These are phyloP conservation scores for Zostera marina DNA, from an alignment of 116 monocot species.

Conservation along the genomic window DNA sequence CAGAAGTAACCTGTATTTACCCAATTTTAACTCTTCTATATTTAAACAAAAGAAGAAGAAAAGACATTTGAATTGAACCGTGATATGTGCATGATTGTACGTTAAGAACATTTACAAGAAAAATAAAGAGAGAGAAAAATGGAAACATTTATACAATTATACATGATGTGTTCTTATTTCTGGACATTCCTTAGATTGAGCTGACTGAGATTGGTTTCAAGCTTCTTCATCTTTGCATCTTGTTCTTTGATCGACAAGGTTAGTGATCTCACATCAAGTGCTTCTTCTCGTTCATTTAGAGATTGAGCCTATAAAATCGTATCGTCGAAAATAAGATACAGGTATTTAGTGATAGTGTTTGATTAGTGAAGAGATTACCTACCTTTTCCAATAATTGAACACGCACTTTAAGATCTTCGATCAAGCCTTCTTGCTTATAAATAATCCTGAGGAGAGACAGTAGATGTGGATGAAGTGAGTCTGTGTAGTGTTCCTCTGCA, in stretches of 20 bases:
- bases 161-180: no score
- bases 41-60: no score
- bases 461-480: constrained; percentile 36
- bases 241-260: constrained; percentile 20
- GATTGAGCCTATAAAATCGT: constrained; percentile 11
- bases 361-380: constrained; percentile 16
- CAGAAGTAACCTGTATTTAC: no score
- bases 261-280: constrained; percentile 28
- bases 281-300: constrained; percentile 14
- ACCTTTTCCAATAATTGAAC: constrained; percentile 50
- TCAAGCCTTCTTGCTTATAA: constrained; percentile 24
- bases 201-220: constrained; percentile 6
- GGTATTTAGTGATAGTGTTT: not conserved
- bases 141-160: no score
- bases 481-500: constrained; percentile 37
- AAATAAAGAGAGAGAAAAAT: no score
- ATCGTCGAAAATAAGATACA: not conserved
- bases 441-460: constrained; percentile 28
- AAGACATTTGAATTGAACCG: no score
- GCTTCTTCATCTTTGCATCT: constrained; percentile 17
- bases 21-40: no score
- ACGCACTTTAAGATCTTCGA: constrained; percentile 30
- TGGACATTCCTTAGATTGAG: not conserved
- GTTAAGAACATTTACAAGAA: no score
- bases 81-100: no score